phyloP scores from a whole-genome alignment of 768 basidiomycete species.

The Clitopilus hobsonii region DNA sequence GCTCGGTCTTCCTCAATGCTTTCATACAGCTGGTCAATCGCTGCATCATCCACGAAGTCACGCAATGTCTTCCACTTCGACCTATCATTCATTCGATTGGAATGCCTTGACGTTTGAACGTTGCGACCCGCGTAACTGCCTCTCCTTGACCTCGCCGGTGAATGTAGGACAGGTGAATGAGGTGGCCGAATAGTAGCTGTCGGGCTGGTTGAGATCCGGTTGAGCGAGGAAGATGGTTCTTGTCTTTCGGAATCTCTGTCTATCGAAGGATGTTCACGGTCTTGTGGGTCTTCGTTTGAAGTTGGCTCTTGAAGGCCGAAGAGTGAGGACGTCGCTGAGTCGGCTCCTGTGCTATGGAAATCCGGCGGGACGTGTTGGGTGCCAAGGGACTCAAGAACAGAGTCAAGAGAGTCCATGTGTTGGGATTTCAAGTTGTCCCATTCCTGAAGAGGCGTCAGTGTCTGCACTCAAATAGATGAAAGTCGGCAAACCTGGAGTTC shows the following conservation, averaged over 20 bases:
- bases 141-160: neutral
- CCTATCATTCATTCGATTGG: conserved; percentile 36
- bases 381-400: conserved; percentile 67
- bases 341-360: conserved; percentile 57
- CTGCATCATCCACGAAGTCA: conserved; percentile 82
- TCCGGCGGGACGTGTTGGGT: conserved; percentile 71
- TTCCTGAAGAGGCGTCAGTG: conserved; percentile 35
- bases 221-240: neutral
- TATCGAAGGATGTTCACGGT: too few species aligned
- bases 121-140: neutral
- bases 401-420: conserved; percentile 60
- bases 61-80: conserved; percentile 76
- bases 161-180: neutral
- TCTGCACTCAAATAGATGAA: neutral
- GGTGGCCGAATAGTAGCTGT: conserved; percentile 33
- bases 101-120: conserved; percentile 3
- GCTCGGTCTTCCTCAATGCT: conserved; percentile 66
- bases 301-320: conserved; percentile 80
- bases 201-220: conserved; percentile 27
- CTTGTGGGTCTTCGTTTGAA: conserved; percentile 35
- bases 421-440: conserved; percentile 67
- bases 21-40: conserved; percentile 73
- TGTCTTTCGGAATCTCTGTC: too few species aligned
- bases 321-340: conserved; percentile 47
- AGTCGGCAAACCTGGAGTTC: conserved; percentile 51